Evolutionary conservation across 768 basidiomycete species (phyloP).

Genomic region (Phlebiopsis flavidoalba): DNA sequence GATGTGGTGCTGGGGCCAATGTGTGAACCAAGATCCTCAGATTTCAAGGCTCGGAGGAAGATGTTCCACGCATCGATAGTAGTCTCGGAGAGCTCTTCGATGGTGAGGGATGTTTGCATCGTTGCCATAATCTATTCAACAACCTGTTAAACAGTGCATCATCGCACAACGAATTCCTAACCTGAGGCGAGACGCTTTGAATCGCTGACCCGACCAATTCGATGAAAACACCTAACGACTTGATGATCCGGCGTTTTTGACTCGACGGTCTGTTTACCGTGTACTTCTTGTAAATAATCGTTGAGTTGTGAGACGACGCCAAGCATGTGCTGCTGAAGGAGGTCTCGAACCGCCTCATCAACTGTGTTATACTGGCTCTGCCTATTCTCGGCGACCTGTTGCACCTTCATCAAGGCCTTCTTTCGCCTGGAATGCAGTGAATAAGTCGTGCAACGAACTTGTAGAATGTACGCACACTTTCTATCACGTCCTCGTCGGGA

Average conservation of each 20-base stretch:
- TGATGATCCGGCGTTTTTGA: slow-evolving; percentile 75
- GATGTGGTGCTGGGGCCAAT: slow-evolving; percentile 88
- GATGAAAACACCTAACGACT: slow-evolving; percentile 74
- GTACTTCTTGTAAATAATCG: slow-evolving; percentile 79
- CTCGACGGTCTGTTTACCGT: slow-evolving; percentile 64
- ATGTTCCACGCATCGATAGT: slow-evolving; percentile 76
- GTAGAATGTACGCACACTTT: slow-evolving; percentile 33
- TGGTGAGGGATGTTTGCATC: slow-evolving; percentile 81
- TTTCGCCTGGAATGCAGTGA: slow-evolving; percentile 34
- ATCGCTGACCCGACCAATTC: slow-evolving; percentile 64
- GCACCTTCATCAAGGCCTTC: slow-evolving; percentile 42
- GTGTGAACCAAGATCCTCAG: slow-evolving; percentile 73
- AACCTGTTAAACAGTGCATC: not conserved
- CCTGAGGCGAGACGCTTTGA: slow-evolving; percentile 82
- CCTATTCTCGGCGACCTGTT: slow-evolving; percentile 19
- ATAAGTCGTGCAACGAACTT: not conserved
- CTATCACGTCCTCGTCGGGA: slow-evolving; percentile 40
- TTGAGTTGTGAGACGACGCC: slow-evolving; percentile 83
- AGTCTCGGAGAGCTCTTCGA: slow-evolving; percentile 70
- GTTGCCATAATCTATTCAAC: slow-evolving; percentile 84
- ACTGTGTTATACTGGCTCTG: slow-evolving; percentile 17
- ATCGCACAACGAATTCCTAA: slow-evolving; percentile 22
- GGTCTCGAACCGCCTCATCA: slow-evolving; percentile 38
- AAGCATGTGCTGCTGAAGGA: slow-evolving; percentile 74
- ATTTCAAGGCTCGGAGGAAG: slow-evolving; percentile 66